Base-by-base conservation (phyloP, 1,284 basidiomycete genomes). In the Vanrija sp. region DNA sequence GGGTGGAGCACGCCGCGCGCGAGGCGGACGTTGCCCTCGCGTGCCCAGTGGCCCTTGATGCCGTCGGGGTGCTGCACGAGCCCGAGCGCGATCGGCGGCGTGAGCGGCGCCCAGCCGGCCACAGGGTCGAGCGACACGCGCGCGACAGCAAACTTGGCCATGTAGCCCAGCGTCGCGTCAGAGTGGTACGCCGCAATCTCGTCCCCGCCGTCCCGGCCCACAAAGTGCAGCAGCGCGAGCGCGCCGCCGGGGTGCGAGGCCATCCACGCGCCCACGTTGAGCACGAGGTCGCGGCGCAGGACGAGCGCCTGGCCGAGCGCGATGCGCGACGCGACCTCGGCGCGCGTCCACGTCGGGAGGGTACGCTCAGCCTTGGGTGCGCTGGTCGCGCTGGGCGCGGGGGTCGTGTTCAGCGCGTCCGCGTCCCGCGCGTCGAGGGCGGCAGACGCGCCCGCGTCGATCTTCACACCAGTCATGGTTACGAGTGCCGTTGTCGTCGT, bases 181-280 rank as follows among this genome's bases (percentile, higher is more conserved):
- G 82, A 81, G 73, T 99, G 95, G 78, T 92, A 98, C 12, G 91
- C 95, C 61, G 91, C 85, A 46, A 98, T 89, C 75, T 99, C 95
- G 78, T 96, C 90, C 3, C 87, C 85, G 0, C 93, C 95, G 72
- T 99, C 94, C 49, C 95, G 84, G 3, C 96, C 96, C 29, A 97
- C 86, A 70, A 95, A 98, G 78, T 99, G 96, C 26, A 96, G 85
- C 59, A 98, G 86, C 18, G 93, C 84, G 47, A 97, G 86, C 14
- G 85, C 78, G 52, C 95, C 94, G 43, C 95, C 96, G 0, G 95
- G 95, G 72, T 99, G 96, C 3, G 82, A 79, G 4, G 82, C 75
- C 19, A 95, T 85, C 96, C 95, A 97, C 16, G 82, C 78, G 14
- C 82, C 81, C n/a, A 96, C 85, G 61, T 86, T 85, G 63, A 97